Conservation (phyloP, 2,329 filamentous ascomycete species). For the Tolypocladium nubicola region DNA sequence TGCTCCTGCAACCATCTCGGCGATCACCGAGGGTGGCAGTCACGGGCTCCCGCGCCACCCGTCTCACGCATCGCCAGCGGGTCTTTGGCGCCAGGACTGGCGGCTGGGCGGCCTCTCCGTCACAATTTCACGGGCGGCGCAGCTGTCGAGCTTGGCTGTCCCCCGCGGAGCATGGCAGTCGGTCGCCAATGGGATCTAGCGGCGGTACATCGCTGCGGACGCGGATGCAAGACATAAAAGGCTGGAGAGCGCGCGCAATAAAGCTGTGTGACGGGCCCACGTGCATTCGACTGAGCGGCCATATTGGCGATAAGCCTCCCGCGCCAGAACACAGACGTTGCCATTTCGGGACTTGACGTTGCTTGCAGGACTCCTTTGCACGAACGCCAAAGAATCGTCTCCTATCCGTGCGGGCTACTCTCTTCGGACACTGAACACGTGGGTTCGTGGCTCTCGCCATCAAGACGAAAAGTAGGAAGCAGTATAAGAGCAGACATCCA, state of each 20-base stretch:
- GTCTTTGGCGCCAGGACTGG: not conserved
- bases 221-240: not conserved
- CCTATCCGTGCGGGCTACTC: not conserved
- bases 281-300: not conserved
- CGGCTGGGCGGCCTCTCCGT: not conserved
- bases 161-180: not conserved
- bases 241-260: not conserved
- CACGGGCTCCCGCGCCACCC: not conserved
- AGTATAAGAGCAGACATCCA: not conserved
- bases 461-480: not conserved
- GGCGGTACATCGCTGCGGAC: not conserved
- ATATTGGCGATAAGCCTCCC: not conserved
- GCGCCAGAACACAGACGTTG: not conserved
- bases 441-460: not conserved
- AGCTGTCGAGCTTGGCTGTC: not conserved
- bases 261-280: not conserved
- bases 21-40: not conserved
- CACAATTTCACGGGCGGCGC: not conserved
- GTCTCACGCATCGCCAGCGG: not conserved
- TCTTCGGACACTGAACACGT: not conserved
- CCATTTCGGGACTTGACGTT: not conserved
- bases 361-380: too few relatives aligned
- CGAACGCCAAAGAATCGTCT: not conserved
- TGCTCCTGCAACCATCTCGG: not conserved
- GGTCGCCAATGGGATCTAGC: not conserved